Evolutionary conservation across 192 early-diverging fungal genomes (phyloP).

Genomic region (Gryganskiella cystojenkinii): DNA sequence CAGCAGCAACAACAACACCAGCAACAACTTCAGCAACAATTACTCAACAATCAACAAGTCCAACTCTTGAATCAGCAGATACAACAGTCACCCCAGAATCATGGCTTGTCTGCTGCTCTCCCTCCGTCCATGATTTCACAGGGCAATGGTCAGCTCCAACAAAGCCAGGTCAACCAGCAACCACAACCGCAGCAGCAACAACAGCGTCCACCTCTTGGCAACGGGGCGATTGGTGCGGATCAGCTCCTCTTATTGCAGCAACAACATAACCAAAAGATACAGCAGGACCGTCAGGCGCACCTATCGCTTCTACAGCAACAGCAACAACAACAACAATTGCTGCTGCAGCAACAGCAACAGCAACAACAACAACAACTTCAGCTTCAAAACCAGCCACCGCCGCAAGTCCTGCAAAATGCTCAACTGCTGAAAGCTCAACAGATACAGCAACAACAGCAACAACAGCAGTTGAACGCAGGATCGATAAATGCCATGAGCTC

Average conservation of each 20-base stretch:
- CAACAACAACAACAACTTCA: constrained; percentile 20
- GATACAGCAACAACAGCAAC: constrained; percentile 25
- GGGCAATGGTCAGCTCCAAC: too few species aligned
- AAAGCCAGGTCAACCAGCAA: too few species aligned
- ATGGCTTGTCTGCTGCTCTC: too few species aligned
- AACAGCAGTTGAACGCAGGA: constrained; percentile 26
- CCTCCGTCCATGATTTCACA: too few species aligned
- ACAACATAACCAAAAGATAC: constrained; percentile 30
- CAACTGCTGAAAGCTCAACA: not conserved
- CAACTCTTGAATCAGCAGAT: constrained; percentile 18
- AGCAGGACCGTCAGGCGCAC: not conserved
- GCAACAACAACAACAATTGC: constrained; percentile 24
- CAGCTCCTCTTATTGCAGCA: constrained; percentile 10
- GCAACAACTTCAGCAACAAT: constrained; percentile 22
- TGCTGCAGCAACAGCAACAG: constrained; percentile 11
- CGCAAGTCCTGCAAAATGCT: too few species aligned
- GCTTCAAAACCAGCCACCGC: constrained; percentile 7
- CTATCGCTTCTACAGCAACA: constrained; percentile 6
- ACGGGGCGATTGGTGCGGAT: not conserved
- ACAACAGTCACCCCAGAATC: constrained; percentile 13
- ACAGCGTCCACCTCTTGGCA: not conserved
- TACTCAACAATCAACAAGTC: constrained; percentile 18
- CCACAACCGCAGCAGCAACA: too few species aligned
- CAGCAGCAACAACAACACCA: constrained; percentile 12
- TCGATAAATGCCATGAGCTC: too few species aligned